Conservation (phyloP, 768 basidiomycete genomes). For the Cystofilobasidium capitatum region DNA sequence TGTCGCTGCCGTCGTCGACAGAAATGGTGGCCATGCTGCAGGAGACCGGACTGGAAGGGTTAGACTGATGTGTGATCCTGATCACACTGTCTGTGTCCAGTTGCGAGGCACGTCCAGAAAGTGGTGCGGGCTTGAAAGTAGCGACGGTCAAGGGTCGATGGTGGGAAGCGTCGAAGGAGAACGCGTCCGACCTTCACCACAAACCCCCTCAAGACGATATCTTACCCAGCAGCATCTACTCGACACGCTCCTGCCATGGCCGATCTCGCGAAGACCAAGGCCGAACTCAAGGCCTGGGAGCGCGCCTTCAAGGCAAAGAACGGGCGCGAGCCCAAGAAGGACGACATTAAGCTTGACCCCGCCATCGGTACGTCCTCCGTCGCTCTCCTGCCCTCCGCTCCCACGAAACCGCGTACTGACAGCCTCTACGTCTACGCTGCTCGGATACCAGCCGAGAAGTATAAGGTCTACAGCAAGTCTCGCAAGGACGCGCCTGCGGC, state of each 20-base stretch:
- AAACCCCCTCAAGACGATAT: too few relatives aligned
- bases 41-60: too few relatives aligned
- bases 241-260: conserved; percentile 3
- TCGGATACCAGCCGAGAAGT: conserved; percentile 13
- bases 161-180: too few relatives aligned
- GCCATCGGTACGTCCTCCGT: conserved; percentile 15
- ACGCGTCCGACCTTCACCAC: too few relatives aligned
- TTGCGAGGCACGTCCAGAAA: too few relatives aligned
- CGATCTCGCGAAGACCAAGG: conserved; percentile 19
- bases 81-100: too few relatives aligned
- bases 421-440: background rate
- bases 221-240: background rate
- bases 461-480: conserved; percentile 25
- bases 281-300: conserved; percentile 25
- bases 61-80: too few relatives aligned
- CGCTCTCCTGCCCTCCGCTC: background rate
- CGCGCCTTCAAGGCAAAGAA: conserved; percentile 11
- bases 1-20: background rate
- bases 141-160: too few relatives aligned
- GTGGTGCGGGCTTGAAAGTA: too few relatives aligned
- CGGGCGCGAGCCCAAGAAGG: conserved; percentile 23
- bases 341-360: conserved; percentile 24
- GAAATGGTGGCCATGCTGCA: too few relatives aligned
- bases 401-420: background rate
- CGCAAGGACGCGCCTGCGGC: conserved; percentile 4